Evolutionary conservation across 129 eudicot genomes (phyloP), one percentile per base, ranked within the genome.

Genomic region (Lactuca sativa): DNA sequence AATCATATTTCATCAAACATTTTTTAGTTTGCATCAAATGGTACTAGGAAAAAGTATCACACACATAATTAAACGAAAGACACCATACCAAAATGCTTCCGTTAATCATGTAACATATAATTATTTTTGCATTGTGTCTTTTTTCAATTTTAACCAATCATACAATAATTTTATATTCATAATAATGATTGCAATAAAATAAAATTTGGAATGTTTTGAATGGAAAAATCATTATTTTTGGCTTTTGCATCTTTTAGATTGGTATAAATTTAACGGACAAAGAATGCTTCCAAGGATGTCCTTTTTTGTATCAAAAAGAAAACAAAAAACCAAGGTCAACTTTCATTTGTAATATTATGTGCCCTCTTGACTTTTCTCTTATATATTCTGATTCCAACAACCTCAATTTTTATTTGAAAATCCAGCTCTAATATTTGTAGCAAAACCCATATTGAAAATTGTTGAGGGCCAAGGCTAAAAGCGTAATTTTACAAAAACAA

Each of bases 271-370:
- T 62, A 21, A 30, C 25, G 17, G 60, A 74, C 47, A 15, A 64
- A 48, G 41, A 54, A 74, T 73, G 66, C 71, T 54, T 79, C 79
- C 79, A 73, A 69, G 59, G 67, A 55, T 61, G 37, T 32, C 67
- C 71, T 74, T 65, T 72, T 73, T 38, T 52, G 65, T 53, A 8
- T 4, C 63, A 59, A 53, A 33, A 34, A 47, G 51, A 72, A 66
- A 34, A 59, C n/a, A 58, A 61, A 18, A 52, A 25, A 59, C 55
- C n/a, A 41, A 80, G 78, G 81, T 67, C 73, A 69, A 80, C 67
- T 64, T n/a, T n/a, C n/a, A n/a, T n/a, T 75, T 64, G 73, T 63
- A 32, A 51, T 41, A 64, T 65, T 47, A 74, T 66, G 73, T 65
- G 66, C 36, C 66, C 59, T 60, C 44, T 44, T 62, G 67, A 62